These are phyloP conservation scores for Ephemerocybe angulata DNA, from an alignment of 768 basidiomycete species.

Conservation along the genomic window DNA sequence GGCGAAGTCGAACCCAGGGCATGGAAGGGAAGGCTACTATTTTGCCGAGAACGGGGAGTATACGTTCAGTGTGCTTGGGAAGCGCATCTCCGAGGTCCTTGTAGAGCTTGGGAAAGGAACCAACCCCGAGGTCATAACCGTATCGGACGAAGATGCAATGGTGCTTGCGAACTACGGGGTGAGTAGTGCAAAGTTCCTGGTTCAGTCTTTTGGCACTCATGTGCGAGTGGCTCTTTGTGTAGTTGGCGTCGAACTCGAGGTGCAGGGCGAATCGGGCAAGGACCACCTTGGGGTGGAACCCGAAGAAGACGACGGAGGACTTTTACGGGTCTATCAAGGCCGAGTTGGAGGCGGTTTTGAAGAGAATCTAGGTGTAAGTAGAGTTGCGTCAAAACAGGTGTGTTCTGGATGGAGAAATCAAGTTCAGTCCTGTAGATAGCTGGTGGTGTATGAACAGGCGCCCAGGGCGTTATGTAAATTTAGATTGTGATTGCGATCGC, in stretches of 20 bases:
- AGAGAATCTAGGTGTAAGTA: too few relatives aligned
- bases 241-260: constrained; percentile 35
- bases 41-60: constrained; percentile 52
- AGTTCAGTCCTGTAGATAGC: too few relatives aligned
- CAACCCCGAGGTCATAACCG: constrained; percentile 39
- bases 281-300: too few relatives aligned
- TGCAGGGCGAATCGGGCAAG: constrained; percentile 41
- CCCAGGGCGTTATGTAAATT: too few relatives aligned
- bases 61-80: constrained; percentile 37
- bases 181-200: too few relatives aligned
- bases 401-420: too few relatives aligned
- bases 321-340: constrained; percentile 46
- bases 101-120: constrained; percentile 34
- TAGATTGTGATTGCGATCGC: too few relatives aligned
- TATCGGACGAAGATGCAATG: constrained; percentile 34
- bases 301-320: too few relatives aligned
- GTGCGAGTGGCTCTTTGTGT: constrained; percentile 12
- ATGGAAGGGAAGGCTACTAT: constrained; percentile 52
- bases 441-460: too few relatives aligned
- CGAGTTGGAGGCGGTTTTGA: constrained; percentile 35
- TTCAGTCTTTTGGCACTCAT: too few relatives aligned
- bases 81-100: constrained; percentile 36
- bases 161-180: too few relatives aligned
- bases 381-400: too few relatives aligned
- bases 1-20: constrained; percentile 27